These are phyloP conservation scores for Phanerochaete sordida DNA, from an alignment of 768 basidiomycete genomes.

Conservation along the genomic window DNA sequence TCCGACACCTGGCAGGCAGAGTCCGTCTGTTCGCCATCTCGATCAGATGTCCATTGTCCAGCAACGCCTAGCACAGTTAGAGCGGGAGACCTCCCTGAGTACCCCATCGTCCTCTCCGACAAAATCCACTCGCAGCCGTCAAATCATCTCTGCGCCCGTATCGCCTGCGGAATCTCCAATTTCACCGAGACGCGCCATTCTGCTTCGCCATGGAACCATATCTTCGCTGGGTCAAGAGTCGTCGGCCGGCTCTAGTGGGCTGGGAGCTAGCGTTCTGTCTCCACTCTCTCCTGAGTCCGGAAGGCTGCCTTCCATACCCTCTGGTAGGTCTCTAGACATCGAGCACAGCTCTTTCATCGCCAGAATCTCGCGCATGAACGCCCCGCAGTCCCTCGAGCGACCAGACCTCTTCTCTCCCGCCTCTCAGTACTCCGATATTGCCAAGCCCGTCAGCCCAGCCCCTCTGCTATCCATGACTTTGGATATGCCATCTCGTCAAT, in stretches of 20 bases:
- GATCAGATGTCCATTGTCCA: constrained; percentile 61
- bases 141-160: constrained; percentile 2
- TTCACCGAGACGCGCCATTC: background rate
- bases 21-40: constrained; percentile 62
- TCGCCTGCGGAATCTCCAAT: constrained; percentile 21
- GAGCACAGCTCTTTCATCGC: background rate
- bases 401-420: constrained; percentile 3
- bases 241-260: constrained; percentile 3
- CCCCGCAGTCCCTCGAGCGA: background rate
- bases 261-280: background rate
- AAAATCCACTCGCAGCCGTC: constrained; percentile 12
- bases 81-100: constrained; percentile 25
- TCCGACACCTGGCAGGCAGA: constrained; percentile 29
- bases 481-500: background rate
- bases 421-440: constrained; percentile 1
- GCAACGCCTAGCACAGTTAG: constrained; percentile 61
- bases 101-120: constrained; percentile 11
- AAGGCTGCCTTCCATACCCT: constrained; percentile 7
- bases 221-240: constrained; percentile 7
- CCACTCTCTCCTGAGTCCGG: constrained; percentile 7
- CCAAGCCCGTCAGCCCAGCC: background rate
- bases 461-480: background rate
- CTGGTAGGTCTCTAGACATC: background rate
- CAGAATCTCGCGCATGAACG: background rate
- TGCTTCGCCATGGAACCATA: constrained; percentile 9